A percentile compares a stretch with the other conserved stretches of the same genome.
These are phyloP conservation scores for Hyaloscypha hepaticicola DNA, from an alignment of 495 filamentous ascomycete species.

Conservation along the genomic window DNA sequence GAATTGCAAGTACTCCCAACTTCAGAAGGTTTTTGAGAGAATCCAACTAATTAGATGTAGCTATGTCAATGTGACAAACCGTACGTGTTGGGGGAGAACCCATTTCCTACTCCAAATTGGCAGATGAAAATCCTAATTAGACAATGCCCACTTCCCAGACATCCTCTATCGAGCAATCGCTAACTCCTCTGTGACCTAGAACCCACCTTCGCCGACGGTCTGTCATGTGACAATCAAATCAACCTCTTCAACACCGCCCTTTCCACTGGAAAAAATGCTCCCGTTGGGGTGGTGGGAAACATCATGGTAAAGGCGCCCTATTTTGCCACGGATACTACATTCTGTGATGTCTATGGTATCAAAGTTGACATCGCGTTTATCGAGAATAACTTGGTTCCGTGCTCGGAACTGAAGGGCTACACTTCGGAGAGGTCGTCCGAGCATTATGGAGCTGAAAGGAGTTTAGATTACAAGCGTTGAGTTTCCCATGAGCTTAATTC, in stretches of 20 bases:
- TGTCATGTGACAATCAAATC: constrained; percentile 21
- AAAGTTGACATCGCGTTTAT: constrained; percentile 28
- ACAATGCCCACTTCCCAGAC: too few relatives aligned
- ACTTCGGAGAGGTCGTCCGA: constrained; percentile 13
- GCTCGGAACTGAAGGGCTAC: constrained; percentile 20
- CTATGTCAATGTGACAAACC: constrained; percentile 25
- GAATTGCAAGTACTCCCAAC: constrained; percentile 8
- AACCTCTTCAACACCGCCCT: constrained; percentile 26
- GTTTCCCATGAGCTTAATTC: too few relatives aligned
- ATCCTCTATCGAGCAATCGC: too few relatives aligned
- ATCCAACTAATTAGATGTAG: background rate
- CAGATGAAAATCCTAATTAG: too few relatives aligned
- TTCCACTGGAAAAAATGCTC: constrained; percentile 17
- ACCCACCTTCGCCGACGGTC: constrained; percentile 12
- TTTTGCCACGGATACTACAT: constrained; percentile 11
- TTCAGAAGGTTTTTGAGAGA: constrained; percentile 1
- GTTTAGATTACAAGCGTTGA: too few relatives aligned
- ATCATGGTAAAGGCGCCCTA: constrained; percentile 17
- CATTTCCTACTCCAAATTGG: too few relatives aligned
- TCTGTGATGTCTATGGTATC: constrained; percentile 19
- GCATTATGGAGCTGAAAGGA: too few relatives aligned
- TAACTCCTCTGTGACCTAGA: too few relatives aligned
- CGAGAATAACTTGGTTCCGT: constrained; percentile 19
- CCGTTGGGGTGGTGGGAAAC: constrained; percentile 19
- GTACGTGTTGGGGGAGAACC: too few relatives aligned